Base-by-base conservation (phyloP, 2,329 filamentous ascomycete species). In the Phyllosticta citriasiana region DNA sequence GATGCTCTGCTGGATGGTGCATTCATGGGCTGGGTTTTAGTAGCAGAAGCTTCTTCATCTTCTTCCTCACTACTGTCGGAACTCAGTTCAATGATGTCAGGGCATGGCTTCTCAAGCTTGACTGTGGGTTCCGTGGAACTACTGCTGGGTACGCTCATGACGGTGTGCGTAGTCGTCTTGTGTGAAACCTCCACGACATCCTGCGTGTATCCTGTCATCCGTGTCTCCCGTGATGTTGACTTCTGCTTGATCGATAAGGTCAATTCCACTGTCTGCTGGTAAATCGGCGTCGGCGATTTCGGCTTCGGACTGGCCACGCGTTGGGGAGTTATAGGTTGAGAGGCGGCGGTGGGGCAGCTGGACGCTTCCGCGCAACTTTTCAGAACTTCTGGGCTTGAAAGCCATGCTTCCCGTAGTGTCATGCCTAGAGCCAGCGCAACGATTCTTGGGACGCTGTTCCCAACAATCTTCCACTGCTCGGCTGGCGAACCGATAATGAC, bases 391-490 rank as follows among this genome's bases (percentile, higher is more conserved):
- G 87, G 87, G 40, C 65, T 68, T 1, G 59, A 47, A 7, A 68
- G 51, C 76, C 75, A 84, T 0, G 86, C 86, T 63, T 86, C 80
- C 7, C 86, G 77, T 12, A 91, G 74, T 9, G 79, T 76, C 4
- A 88, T 67, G 0, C 89, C 89, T 1, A 91, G 70, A 0, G 84
- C 83, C 19, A 91, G 72, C 0, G 88, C 83, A 1, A 89, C 82
- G 25, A 84, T 82, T 8, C 88, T 77, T 2, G 88, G 83, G 0
- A 95, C 89, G 27, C 86, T 89, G 70, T 95, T 95, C 0, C 90
- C 90, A 0, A 92, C 78, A 22, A 89, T 83, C 60, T 79, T 82
- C 75, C 82, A 85, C 68, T 89, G 86, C 1, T 84, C 75, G 0
- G 47, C 9, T 0, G 79, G 70, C 0, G 59, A 67, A 0, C 89